Percentiles rank a stretch among this genome's conserved stretches.
These are phyloP conservation scores for Candida dajiaensis DNA, from an alignment of 805 yeast genomes.

Conservation along the genomic window DNA sequence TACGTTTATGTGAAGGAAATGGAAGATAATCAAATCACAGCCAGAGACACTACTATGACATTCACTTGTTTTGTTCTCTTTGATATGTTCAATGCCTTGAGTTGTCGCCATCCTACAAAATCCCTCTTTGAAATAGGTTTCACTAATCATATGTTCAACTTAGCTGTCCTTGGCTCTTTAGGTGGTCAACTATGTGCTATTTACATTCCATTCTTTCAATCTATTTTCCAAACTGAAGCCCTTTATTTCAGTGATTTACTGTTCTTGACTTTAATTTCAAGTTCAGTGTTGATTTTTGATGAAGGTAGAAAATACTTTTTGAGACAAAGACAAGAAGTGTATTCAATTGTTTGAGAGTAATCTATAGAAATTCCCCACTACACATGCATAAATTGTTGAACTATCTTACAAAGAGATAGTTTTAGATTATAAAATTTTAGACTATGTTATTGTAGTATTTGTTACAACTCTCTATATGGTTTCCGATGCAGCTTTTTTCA, in stretches of 20 bases:
- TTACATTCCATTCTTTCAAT: conserved; percentile 88
- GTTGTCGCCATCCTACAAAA: conserved; percentile 85
- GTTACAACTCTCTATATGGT: conserved; percentile 23
- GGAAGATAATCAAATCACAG: conserved; percentile 76
- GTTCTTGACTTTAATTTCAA: conserved; percentile 56
- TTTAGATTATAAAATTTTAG: too few species aligned
- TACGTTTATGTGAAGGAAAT: conserved; percentile 82
- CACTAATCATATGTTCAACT: conserved; percentile 83
- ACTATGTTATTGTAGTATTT: neutral
- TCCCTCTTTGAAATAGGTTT: conserved; percentile 79
- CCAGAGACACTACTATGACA: conserved; percentile 98
- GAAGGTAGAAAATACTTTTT: conserved; percentile 59
- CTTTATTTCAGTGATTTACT: conserved; percentile 63
- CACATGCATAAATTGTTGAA: neutral
- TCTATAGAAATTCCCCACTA: neutral
- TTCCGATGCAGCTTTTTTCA: conserved; percentile 74
- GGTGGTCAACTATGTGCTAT: conserved; percentile 91
- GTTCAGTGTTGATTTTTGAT: conserved; percentile 81
- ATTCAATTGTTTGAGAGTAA: conserved; percentile 21
- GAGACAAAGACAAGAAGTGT: conserved; percentile 13
- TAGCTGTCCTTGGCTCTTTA: conserved; percentile 84
- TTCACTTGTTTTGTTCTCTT: conserved; percentile 93
- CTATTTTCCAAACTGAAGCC: conserved; percentile 92
- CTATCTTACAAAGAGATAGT: conserved; percentile 1
- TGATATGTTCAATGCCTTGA: conserved; percentile 94